Percentiles rank a stretch among this genome's conserved stretches.
Conservation (phyloP, 768 basidiomycete genomes). For the Mycena venus region DNA sequence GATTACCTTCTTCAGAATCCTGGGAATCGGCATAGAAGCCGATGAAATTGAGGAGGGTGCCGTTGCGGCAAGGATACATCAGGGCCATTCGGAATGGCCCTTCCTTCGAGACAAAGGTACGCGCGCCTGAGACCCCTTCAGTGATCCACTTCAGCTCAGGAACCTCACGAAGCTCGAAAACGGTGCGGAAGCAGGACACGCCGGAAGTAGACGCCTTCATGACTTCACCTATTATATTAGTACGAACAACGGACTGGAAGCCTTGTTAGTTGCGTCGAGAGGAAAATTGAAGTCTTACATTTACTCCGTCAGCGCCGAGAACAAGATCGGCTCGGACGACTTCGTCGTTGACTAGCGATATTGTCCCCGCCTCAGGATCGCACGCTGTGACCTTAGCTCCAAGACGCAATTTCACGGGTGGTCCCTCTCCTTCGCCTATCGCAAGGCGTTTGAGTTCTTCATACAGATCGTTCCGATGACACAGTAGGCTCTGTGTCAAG, state of each 20-base stretch:
- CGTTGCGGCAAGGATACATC: not conserved
- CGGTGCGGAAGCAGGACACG: slow-evolving; percentile 21
- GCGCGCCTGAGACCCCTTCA: slow-evolving; percentile 9
- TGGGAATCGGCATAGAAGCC: slow-evolving; percentile 3
- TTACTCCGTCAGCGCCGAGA: slow-evolving; percentile 53
- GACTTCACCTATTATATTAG: not conserved
- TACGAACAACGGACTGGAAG: slow-evolving; percentile 10
- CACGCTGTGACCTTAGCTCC: slow-evolving; percentile 17
- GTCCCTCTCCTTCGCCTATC: not conserved
- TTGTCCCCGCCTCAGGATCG: slow-evolving; percentile 42
- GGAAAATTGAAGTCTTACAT: not conserved
- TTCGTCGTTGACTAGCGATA: slow-evolving; percentile 51
- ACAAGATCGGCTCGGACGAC: slow-evolving; percentile 50
- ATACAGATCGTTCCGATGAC: slow-evolving; percentile 23
- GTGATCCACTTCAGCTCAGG: slow-evolving; percentile 24
- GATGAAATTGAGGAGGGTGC: slow-evolving; percentile 20
- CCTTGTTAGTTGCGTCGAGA: not conserved
- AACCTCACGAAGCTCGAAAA: slow-evolving; percentile 4
- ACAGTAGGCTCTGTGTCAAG: not conserved
- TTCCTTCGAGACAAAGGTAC: not conserved
- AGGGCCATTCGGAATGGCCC: slow-evolving; percentile 12
- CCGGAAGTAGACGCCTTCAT: not conserved
- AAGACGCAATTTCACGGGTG: slow-evolving; percentile 14
- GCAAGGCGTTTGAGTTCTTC: slow-evolving; percentile 21
- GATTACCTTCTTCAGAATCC: not conserved